phyloP scores from a whole-genome alignment of 2,329 filamentous ascomycete genomes.

The Trichoderma sp. region DNA sequence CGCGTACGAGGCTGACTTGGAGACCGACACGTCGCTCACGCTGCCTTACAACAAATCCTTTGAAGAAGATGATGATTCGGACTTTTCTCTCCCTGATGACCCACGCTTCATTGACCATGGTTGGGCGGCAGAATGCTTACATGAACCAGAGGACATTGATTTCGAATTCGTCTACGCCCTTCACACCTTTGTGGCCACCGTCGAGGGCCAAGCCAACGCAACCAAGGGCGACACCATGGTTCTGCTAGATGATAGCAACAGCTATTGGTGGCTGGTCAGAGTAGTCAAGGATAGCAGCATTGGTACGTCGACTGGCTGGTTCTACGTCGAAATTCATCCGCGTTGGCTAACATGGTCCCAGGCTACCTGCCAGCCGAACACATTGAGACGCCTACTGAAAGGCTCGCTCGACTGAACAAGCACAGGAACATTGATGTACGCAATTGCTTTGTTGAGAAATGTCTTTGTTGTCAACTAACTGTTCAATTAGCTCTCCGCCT shows the following conservation, averaged over 20 bases:
- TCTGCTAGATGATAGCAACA: slow-evolving; percentile 95
- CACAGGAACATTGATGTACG: slow-evolving; percentile 95
- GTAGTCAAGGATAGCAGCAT: slow-evolving; percentile 98
- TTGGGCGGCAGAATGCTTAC: slow-evolving; percentile 83
- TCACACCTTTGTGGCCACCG: slow-evolving; percentile 95
- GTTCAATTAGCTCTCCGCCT: slow-evolving; percentile 52
- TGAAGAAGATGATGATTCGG: slow-evolving; percentile 60
- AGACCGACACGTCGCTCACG: slow-evolving; percentile 32
- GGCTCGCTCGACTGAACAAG: slow-evolving; percentile 90
- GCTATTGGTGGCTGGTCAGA: slow-evolving; percentile 98
- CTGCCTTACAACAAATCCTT: slow-evolving; percentile 45
- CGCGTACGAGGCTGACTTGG: background rate
- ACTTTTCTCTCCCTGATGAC: slow-evolving; percentile 54
- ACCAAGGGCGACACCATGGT: slow-evolving; percentile 99
- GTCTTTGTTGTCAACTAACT: background rate
- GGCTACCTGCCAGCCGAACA: slow-evolving; percentile 96
- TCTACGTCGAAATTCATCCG: background rate
- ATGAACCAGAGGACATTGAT: slow-evolving; percentile 94
- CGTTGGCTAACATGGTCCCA: slow-evolving; percentile 34
- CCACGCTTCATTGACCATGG: slow-evolving; percentile 65
- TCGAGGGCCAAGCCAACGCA: slow-evolving; percentile 96
- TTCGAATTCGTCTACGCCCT: slow-evolving; percentile 99
- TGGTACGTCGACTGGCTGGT: slow-evolving; percentile 41
- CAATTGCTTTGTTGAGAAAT: slow-evolving; percentile 19
- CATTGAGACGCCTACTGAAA: slow-evolving; percentile 95